Percentiles rank a stretch among this genome's conserved stretches.
Evolutionary conservation across 441 rosid genomes (phyloP).

Genomic region (Adansonia gregorii): DNA sequence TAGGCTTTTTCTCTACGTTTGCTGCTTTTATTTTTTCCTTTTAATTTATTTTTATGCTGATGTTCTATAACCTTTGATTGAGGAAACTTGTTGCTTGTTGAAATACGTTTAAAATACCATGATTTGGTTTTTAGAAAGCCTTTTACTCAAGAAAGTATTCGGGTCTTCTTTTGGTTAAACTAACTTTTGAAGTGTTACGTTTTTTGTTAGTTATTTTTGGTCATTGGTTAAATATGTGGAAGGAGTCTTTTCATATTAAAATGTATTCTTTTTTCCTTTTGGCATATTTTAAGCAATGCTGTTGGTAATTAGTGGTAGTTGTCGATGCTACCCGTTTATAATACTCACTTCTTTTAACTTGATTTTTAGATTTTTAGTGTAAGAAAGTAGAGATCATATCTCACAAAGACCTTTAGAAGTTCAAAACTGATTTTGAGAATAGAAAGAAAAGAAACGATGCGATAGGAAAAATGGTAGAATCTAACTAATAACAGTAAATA

Average conservation of each 20-base stretch:
- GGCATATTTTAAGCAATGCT: slow-evolving; percentile 10
- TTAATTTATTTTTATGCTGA: slow-evolving; percentile 10
- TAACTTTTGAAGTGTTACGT: background rate
- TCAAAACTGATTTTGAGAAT: too few species aligned
- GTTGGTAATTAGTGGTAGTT: slow-evolving; percentile 1
- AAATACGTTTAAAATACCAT: slow-evolving; percentile 10
- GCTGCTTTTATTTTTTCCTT: slow-evolving; percentile 9
- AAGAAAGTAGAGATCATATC: too few species aligned
- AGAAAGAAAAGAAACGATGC: too few species aligned
- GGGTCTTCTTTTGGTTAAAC: background rate
- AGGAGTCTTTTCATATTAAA: background rate
- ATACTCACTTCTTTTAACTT: too few species aligned
- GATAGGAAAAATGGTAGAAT: too few species aligned
- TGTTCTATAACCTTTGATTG: background rate
- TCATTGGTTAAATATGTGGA: too few species aligned
- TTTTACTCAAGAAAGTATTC: slow-evolving; percentile 10
- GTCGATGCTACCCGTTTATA: too few species aligned
- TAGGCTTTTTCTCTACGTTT: background rate
- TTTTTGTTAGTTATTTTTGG: background rate
- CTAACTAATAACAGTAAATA: too few species aligned
- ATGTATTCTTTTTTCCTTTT: background rate
- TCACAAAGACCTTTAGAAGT: too few species aligned
- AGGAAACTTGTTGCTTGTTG: slow-evolving; percentile 1
- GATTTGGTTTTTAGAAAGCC: slow-evolving; percentile 7
- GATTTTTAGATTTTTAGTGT: too few species aligned